Evolutionary conservation across 2,329 filamentous ascomycete species (phyloP), one percentile per base, ranked within the genome.

Genomic region (Neopestalotiopsis sp.): DNA sequence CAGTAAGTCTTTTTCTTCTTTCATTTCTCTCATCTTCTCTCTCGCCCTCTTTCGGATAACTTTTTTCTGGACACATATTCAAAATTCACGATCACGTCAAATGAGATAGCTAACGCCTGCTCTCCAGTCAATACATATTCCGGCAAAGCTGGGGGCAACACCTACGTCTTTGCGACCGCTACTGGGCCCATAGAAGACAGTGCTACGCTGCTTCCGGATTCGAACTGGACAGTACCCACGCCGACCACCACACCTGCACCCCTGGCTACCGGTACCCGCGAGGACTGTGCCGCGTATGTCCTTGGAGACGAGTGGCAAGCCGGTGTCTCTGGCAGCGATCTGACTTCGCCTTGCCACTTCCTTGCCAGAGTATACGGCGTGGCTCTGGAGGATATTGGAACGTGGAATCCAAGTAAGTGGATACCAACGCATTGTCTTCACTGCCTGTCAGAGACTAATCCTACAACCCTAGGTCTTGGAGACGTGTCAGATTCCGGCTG

Each of bases 331-430:
- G 6, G 7, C 3, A 56, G 7, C 49, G 5, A 56, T 13, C 14
- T 56, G 7, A 24, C 3, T 6, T 56, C 49, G 1, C 49, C 7
- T 13, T 56, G 20, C 20, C 5, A 9, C 13, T 13, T 56, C 2
- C 5, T 56, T 6, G 49, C 49, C 14, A 6, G 7, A 9, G 49
- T 56, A 6, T 10, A 6, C 17, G 49, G 20, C 59, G 38, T 40
- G 14, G 66, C 28, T 28, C 69, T 7, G 20, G 57, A 49, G 6
- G 58, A 68, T n/a, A 38, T 59, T 40, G 64, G 56, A 64, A 62
- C 49, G 4, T 72, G 72, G 68, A 70, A 69, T 61, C 74, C 70
- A 67, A 56, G 49, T 56, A 70, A 52, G 40, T 70, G 24, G 24
- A 24, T 2, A 24, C 24, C 63, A 67, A 71, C 17, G 68, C 70